Conservation (phyloP, 768 basidiomycete genomes). For the Trametes maxima region DNA sequence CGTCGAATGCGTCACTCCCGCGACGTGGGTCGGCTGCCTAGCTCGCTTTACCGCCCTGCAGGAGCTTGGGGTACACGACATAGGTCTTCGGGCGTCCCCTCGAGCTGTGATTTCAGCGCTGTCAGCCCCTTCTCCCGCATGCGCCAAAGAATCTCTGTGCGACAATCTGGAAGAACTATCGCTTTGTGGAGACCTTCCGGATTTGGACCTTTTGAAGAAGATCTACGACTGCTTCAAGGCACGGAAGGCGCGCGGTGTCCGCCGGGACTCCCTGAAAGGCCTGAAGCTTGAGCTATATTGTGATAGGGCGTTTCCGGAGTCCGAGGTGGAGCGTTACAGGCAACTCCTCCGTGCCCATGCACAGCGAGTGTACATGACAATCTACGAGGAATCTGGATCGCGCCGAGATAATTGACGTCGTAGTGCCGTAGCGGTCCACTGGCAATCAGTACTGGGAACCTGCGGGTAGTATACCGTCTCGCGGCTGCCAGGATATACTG, state of each 20-base stretch:
- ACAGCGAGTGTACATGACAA: background rate
- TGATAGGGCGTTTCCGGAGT: background rate
- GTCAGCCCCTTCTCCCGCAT: background rate
- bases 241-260: background rate
- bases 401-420: no score
- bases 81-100: background rate
- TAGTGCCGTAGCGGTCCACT: no score
- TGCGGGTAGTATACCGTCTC: no score
- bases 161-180: background rate
- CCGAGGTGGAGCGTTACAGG: background rate
- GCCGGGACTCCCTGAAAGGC: background rate
- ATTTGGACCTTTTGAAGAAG: background rate
- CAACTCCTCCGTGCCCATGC: background rate
- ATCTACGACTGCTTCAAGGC: background rate
- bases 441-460: no score
- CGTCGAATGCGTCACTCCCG: background rate
- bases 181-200: background rate
- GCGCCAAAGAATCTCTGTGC: background rate
- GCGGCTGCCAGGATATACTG: no score
- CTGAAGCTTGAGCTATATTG: background rate
- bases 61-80: constrained; percentile 1
- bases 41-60: background rate
- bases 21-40: background rate
- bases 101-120: background rate
- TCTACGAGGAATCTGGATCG: no score